Base-by-base conservation (phyloP, 2,329 filamentous ascomycete genomes). In the Fusarium armeniacum region DNA sequence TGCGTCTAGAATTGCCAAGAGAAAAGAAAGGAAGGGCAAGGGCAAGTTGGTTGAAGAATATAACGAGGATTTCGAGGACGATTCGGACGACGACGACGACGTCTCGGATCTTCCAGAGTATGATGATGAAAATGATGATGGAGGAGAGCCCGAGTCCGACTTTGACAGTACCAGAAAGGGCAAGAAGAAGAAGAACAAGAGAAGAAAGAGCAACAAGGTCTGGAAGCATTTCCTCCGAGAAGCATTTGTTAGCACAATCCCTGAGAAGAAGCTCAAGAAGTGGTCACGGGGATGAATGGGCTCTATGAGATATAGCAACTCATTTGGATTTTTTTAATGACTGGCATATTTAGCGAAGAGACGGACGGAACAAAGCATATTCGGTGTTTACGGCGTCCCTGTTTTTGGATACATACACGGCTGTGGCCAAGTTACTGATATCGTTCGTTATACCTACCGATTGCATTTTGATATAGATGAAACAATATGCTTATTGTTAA, bases 141-240 rank as follows among this genome's bases (percentile, higher is more conserved):
- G 70, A 33, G 62, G 70, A 33, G 73, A 74, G 15, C 58, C 71
- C n/a, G 63, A 67, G 26, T 45, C 55, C 3, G 62, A 72, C 16
- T 50, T 64, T 33, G 49, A 57, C 33, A 58, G 36, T 22, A 36
- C 60, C 13, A 59, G 53, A 13, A 69, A 66, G 50, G 58, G 59
- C 36, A 70, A 60, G 50, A 70, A 71, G 41, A 82, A 83, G 58
- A 83, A 85, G 47, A 78, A 82, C 45, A 81, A 82, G 62, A 81
- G 83, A 64, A 83, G 82, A 50, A 83, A 83, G 62, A 81, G 85
- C 71, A 91, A 91, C 76, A 89, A 90, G 77, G 83, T 89, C 8
- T 97, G 94, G 94, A 84, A 90, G 64, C 88, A 90, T 51, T 97
- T 97, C 77, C 81, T 97, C 30, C 80, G 83, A 62, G 89, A 93